A percentile compares a stretch with the other conserved stretches of the same genome.
Conservation (phyloP, 148 eudicot species). For the Talinum fruticosum region DNA sequence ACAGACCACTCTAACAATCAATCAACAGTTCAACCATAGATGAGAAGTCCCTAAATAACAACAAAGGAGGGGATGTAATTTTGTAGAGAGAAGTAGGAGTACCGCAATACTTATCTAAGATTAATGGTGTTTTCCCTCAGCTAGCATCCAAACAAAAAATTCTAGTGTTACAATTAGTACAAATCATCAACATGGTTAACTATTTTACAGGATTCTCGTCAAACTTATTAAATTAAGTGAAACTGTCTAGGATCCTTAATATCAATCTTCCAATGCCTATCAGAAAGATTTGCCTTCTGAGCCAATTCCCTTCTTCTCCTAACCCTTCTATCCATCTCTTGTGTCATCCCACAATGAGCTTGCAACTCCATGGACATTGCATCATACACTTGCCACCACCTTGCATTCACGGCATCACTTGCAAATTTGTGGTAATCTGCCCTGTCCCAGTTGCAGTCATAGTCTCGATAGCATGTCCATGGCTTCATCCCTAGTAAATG, state of each 20-base stretch:
- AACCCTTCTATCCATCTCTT: constrained; percentile 32
- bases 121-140: too few relatives aligned
- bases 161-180: neutral
- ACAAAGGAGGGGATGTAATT: too few relatives aligned
- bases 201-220: neutral
- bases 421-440: constrained; percentile 30
- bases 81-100: too few relatives aligned
- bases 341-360: constrained; percentile 37
- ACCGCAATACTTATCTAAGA: too few relatives aligned
- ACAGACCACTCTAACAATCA: too few relatives aligned
- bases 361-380: constrained; percentile 45
- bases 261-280: constrained; percentile 67
- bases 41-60: too few relatives aligned
- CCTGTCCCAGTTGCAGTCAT: constrained; percentile 78
- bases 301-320: constrained; percentile 40
- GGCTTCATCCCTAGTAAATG: constrained; percentile 79
- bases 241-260: constrained; percentile 55
- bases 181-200: neutral
- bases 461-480: constrained; percentile 61
- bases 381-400: constrained; percentile 69
- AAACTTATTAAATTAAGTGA: neutral
- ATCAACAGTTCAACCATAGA: too few relatives aligned
- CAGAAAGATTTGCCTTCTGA: constrained; percentile 20
- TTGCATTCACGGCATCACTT: constrained; percentile 47
- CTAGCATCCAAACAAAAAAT: too few relatives aligned